These are phyloP conservation scores for Endothia cerciana DNA, from an alignment of 2,329 filamentous ascomycete genomes.

Conservation along the genomic window DNA sequence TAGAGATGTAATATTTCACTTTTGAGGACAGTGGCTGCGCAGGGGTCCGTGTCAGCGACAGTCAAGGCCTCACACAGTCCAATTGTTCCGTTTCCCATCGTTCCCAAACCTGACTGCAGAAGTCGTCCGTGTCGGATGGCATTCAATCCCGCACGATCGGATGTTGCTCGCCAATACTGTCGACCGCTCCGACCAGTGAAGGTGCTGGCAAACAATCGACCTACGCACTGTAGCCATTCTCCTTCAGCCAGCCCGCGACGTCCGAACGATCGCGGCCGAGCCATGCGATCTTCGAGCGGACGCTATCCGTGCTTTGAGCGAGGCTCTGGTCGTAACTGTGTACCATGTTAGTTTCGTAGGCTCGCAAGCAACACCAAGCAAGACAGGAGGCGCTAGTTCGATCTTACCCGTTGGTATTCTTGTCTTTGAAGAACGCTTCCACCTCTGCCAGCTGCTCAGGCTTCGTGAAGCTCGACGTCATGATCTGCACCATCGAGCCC, in stretches of 20 bases:
- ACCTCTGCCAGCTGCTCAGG: slow-evolving; percentile 76
- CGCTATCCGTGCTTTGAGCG: slow-evolving; percentile 85
- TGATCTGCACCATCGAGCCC: slow-evolving; percentile 80
- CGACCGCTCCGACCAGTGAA: neutral
- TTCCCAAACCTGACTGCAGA: neutral
- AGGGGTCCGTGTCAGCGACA: neutral
- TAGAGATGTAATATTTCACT: slow-evolving; percentile 2
- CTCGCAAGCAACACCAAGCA: neutral
- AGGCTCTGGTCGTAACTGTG: slow-evolving; percentile 79
- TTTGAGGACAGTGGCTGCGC: neutral
- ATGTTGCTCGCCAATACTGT: neutral
- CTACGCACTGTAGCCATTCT: slow-evolving; percentile 38
- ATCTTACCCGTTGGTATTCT: slow-evolving; percentile 69
- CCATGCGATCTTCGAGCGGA: slow-evolving; percentile 85
- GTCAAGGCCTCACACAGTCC: neutral
- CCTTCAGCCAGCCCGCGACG: slow-evolving; percentile 52
- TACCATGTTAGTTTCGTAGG: neutral
- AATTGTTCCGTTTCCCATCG: neutral
- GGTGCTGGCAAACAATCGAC: neutral
- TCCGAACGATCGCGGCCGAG: slow-evolving; percentile 75
- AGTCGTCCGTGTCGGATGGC: neutral
- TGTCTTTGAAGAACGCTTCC: slow-evolving; percentile 77
- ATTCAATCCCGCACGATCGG: no score
- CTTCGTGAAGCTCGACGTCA: slow-evolving; percentile 79
- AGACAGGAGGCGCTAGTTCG: neutral